Conservation (phyloP, 1,284 basidiomycete genomes). For the Irpex rosettiformis region DNA sequence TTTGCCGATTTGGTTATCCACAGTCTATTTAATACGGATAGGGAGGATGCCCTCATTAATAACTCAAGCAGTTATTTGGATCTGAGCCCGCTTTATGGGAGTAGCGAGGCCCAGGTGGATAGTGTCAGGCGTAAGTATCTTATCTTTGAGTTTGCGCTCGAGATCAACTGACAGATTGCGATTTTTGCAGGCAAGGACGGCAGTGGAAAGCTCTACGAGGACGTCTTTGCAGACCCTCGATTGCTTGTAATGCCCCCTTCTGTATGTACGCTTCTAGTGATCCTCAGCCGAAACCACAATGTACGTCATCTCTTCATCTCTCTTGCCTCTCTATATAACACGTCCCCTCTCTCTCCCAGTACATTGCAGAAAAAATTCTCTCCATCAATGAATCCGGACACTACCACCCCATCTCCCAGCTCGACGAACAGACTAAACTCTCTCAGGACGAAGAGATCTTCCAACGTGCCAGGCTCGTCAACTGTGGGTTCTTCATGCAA, state of each 20-base stretch:
- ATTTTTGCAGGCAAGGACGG: slow-evolving; percentile 46
- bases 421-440: slow-evolving; percentile 18
- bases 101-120: slow-evolving; percentile 43
- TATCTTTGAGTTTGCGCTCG: not conserved
- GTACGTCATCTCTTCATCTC: slow-evolving; percentile 32
- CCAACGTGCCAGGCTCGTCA: slow-evolving; percentile 70
- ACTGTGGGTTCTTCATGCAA: slow-evolving; percentile 57
- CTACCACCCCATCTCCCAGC: slow-evolving; percentile 33
- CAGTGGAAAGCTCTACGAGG: slow-evolving; percentile 60
- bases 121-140: slow-evolving; percentile 41
- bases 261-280: slow-evolving; percentile 61
- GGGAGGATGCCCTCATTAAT: slow-evolving; percentile 49
- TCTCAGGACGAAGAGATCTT: slow-evolving; percentile 75
- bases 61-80: slow-evolving; percentile 75
- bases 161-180: not conserved
- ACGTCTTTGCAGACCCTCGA: slow-evolving; percentile 66
- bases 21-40: slow-evolving; percentile 65
- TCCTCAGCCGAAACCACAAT: slow-evolving; percentile 76
- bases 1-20: slow-evolving; percentile 80
- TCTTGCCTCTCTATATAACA: not conserved
- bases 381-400: slow-evolving; percentile 63
- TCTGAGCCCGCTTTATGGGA: slow-evolving; percentile 73
- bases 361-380: slow-evolving; percentile 66
- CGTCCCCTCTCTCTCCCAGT: slow-evolving; percentile 35
- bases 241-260: slow-evolving; percentile 77